Conservation (phyloP, 257 asterid species). For the Lavandula angustifolia region DNA sequence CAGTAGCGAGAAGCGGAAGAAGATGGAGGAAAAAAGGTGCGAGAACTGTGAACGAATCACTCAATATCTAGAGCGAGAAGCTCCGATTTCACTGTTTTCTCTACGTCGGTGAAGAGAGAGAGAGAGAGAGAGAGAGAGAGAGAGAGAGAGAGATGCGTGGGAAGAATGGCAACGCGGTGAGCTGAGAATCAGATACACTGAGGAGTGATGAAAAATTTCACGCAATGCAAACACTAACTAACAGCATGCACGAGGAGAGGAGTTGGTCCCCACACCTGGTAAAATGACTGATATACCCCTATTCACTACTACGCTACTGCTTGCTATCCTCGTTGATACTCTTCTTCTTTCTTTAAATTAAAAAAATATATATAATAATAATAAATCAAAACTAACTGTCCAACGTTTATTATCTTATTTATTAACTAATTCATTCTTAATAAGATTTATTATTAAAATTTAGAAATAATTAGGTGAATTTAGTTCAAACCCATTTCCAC, state of each 20-base stretch:
- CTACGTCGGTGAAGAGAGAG: neutral
- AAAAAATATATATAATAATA: too few species aligned
- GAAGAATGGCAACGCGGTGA: neutral
- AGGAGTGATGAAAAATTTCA: slow-evolving; percentile 12
- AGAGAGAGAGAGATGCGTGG: neutral
- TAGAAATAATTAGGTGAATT: too few species aligned
- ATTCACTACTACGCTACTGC: too few species aligned
- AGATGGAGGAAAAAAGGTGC: neutral
- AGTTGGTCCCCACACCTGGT: slow-evolving; percentile 27
- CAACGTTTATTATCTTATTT: too few species aligned
- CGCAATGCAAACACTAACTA: slow-evolving; percentile 6
- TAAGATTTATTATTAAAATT: too few species aligned
- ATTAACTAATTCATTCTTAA: too few species aligned
- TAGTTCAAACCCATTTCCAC: too few species aligned
- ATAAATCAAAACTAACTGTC: too few species aligned
- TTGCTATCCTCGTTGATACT: too few species aligned
- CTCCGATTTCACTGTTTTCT: neutral
- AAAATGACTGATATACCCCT: slow-evolving; percentile 29
- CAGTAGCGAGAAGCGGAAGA: neutral
- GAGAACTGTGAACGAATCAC: neutral
- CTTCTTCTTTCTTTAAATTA: too few species aligned
- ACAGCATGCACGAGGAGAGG: slow-evolving; percentile 12
- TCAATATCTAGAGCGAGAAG: neutral
- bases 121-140: neutral
- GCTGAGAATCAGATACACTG: slow-evolving; percentile 7